phyloP scores from a whole-genome alignment of 495 filamentous ascomycete genomes.

The Poronia punctata region DNA sequence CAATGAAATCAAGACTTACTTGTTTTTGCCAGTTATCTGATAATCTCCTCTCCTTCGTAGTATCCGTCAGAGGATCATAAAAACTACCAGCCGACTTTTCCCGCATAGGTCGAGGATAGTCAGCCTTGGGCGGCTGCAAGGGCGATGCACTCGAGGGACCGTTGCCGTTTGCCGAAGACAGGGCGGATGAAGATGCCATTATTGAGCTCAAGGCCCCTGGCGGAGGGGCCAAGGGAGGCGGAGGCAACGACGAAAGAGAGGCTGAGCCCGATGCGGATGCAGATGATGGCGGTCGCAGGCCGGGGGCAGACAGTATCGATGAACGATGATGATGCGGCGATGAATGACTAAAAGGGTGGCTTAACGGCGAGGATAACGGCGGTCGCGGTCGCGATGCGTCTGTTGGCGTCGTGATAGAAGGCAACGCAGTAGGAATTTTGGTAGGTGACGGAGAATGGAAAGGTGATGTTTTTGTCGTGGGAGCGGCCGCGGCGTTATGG shows the following conservation, averaged over 20 bases:
- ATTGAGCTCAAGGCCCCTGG: slow-evolving; percentile 27
- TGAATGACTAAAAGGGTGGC: slow-evolving; percentile 24
- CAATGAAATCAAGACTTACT: slow-evolving; percentile 15
- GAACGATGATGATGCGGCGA: slow-evolving; percentile 17
- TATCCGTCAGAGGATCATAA: slow-evolving; percentile 52
- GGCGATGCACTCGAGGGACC: slow-evolving; percentile 25
- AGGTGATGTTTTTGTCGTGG: slow-evolving; percentile 18
- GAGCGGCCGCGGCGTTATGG: background rate
- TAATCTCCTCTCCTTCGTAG: slow-evolving; percentile 37
- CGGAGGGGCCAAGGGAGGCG: slow-evolving; percentile 25
- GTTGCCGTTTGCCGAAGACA: slow-evolving; percentile 24
- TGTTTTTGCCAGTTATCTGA: slow-evolving; percentile 35
- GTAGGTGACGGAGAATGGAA: slow-evolving; percentile 27
- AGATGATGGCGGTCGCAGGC: slow-evolving; percentile 2
- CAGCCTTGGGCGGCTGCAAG: slow-evolving; percentile 24
- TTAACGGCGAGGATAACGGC: slow-evolving; percentile 9
- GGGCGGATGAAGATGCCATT: slow-evolving; percentile 23
- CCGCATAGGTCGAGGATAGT: slow-evolving; percentile 32
- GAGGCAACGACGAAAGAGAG: background rate
- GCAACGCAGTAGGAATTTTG: slow-evolving; percentile 1
- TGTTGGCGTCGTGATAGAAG: slow-evolving; percentile 11
- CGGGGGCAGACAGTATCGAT: slow-evolving; percentile 2
- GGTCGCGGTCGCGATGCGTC: slow-evolving; percentile 15
- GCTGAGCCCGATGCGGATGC: slow-evolving; percentile 7
- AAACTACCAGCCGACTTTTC: slow-evolving; percentile 44